Percentiles rank a stretch among this genome's conserved stretches.
These are phyloP conservation scores for Vitis rupestris DNA, from an alignment of 164 flowering plant genomes.

Conservation along the genomic window DNA sequence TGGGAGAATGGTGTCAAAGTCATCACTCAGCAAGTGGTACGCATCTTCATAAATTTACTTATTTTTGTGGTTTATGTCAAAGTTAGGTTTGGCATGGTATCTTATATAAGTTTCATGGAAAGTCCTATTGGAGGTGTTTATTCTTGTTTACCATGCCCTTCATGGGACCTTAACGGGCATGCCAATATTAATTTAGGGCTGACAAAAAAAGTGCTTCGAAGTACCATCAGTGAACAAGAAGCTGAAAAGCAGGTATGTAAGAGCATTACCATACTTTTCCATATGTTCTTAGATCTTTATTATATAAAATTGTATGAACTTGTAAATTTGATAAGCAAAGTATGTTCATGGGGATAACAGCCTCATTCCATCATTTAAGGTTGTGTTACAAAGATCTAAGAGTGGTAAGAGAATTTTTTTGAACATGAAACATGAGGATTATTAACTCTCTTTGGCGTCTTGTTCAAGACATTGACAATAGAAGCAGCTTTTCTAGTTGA, in stretches of 20 bases:
- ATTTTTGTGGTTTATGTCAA: neutral
- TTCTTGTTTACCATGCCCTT: too few relatives aligned
- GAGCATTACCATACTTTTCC: neutral
- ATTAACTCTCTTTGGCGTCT: too few relatives aligned
- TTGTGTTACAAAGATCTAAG: too few relatives aligned
- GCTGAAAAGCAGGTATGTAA: slow-evolving; percentile 83
- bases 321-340: neutral
- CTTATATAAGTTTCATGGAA: neutral
- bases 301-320: neutral
- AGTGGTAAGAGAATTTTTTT: too few relatives aligned
- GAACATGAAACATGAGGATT: too few relatives aligned
- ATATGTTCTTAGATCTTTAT: neutral
- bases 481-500: too few relatives aligned
- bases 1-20: slow-evolving; percentile 94
- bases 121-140: too few relatives aligned
- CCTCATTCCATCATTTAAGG: too few relatives aligned
- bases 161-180: neutral
- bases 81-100: too few relatives aligned
- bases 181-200: slow-evolving; percentile 50
- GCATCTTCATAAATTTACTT: slow-evolving; percentile 10
- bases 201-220: slow-evolving; percentile 69
- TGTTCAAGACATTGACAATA: too few relatives aligned
- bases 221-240: slow-evolving; percentile 66
- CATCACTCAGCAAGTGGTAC: slow-evolving; percentile 93
- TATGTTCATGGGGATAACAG: too few relatives aligned